Percentiles rank a stretch among this genome's conserved stretches.
These are phyloP conservation scores for Xylaria flabelliformis DNA, from an alignment of 495 filamentous ascomycete species.

Conservation along the genomic window DNA sequence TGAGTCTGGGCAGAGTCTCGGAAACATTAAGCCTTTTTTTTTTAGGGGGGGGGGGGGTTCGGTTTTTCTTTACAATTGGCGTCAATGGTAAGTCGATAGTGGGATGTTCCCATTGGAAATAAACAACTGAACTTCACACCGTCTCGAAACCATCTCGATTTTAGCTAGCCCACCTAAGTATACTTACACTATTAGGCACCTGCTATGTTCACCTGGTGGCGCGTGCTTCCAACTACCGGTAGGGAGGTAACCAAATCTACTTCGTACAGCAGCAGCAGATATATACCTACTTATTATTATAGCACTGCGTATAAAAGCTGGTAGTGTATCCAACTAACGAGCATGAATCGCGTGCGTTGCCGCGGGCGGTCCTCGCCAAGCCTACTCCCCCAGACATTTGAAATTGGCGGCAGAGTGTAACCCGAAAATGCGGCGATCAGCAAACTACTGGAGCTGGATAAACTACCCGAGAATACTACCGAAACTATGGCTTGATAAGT, in stretches of 20 bases:
- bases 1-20: neutral
- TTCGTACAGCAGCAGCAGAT: too few relatives aligned
- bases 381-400: slow-evolving; percentile 2
- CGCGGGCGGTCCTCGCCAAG: neutral
- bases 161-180: neutral
- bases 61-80: neutral
- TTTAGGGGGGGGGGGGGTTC: too few relatives aligned
- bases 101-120: neutral
- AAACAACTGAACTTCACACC: neutral
- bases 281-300: neutral
- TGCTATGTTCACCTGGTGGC: neutral
- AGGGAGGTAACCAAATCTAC: neutral
- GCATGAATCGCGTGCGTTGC: too few relatives aligned
- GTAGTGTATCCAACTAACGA: too few relatives aligned
- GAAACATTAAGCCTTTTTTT: neutral
- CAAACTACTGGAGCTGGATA: slow-evolving; percentile 8
- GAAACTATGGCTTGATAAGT: neutral
- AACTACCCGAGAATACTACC: slow-evolving; percentile 26
- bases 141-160: neutral
- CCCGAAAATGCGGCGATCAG: neutral
- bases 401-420: slow-evolving; percentile 3
- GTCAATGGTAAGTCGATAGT: slow-evolving; percentile 12
- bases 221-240: neutral
- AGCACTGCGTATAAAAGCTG: neutral
- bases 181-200: neutral